Evolutionary conservation across 306 rosid genomes (phyloP).

Genomic region (Prunus mume): DNA sequence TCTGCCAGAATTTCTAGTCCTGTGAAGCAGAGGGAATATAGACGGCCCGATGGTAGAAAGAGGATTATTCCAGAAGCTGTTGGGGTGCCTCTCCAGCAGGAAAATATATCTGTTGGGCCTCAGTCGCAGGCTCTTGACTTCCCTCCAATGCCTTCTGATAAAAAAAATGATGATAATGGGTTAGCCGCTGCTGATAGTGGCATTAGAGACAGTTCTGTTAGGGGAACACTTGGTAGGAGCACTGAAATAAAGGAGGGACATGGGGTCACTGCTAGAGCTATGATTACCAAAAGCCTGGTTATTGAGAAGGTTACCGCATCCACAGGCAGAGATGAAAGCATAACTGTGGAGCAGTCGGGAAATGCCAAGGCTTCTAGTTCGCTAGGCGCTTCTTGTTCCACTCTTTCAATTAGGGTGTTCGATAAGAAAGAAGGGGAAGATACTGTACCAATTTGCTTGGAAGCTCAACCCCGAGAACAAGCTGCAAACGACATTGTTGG

Average conservation of each 20-base stretch:
- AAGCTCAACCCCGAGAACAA: conserved; percentile 79
- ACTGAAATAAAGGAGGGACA: conserved; percentile 65
- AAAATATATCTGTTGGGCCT: conserved; percentile 53
- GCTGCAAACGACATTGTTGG: conserved; percentile 73
- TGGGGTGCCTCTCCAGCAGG: conserved; percentile 76
- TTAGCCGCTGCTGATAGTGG: conserved; percentile 42
- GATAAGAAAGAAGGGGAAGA: conserved; percentile 78
- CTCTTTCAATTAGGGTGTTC: conserved; percentile 75
- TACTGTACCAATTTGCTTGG: conserved; percentile 68
- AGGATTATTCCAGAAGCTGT: conserved; percentile 98
- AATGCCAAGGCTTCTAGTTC: conserved; percentile 51
- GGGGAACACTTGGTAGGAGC: conserved; percentile 51
- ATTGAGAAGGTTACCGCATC: conserved; percentile 75
- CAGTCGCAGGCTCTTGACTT: conserved; percentile 64
- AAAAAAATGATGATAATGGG: conserved; percentile 48
- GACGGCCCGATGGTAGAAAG: conserved; percentile 95
- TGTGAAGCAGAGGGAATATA: conserved; percentile 95
- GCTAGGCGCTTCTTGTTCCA: conserved; percentile 46
- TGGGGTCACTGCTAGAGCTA: conserved; percentile 83
- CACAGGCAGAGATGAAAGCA: conserved; percentile 49
- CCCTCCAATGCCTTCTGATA: conserved; percentile 54
- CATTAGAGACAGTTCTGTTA: conserved; percentile 45
- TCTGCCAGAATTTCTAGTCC: conserved; percentile 71
- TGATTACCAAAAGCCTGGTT: conserved; percentile 76
- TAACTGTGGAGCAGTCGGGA: conserved; percentile 65